Percentiles rank a stretch among this genome's conserved stretches.
Conservation (phyloP, 2,329 filamentous ascomycete genomes). For the Trichoderma lentiforme region DNA sequence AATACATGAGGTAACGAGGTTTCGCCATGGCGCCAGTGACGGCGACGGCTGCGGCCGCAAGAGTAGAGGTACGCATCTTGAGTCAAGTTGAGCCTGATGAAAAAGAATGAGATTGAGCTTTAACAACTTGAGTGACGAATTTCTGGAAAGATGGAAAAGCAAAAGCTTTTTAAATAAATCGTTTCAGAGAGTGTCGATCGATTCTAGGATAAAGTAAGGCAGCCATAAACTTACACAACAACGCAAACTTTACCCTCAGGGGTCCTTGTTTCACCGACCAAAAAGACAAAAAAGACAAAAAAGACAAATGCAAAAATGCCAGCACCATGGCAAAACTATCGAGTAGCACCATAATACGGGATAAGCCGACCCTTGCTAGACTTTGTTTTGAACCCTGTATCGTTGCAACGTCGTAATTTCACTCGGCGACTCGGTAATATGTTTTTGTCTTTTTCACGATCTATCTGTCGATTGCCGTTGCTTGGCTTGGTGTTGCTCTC, state of each 20-base stretch:
- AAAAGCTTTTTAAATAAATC: neutral
- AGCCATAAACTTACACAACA: neutral
- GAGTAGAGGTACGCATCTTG: slow-evolving; percentile 19
- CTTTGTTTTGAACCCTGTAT: neutral
- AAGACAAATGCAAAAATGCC: neutral
- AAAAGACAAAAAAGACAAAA: neutral
- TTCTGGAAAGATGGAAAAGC: neutral
- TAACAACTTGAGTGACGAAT: neutral
- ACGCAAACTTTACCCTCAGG: neutral
- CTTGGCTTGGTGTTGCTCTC: no score
- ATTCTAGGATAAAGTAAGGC: neutral
- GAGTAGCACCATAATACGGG: neutral
- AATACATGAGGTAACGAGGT: slow-evolving; percentile 41
- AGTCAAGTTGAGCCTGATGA: neutral
- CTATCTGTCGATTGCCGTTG: neutral
- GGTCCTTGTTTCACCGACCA: neutral
- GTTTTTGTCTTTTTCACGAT: neutral
- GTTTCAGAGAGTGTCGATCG: neutral
- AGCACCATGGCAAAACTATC: neutral
- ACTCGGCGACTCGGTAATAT: neutral
- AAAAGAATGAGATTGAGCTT: neutral
- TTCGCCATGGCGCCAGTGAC: slow-evolving; percentile 13
- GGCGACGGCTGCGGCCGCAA: slow-evolving; percentile 22
- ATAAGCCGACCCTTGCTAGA: neutral
- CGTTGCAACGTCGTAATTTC: slow-evolving; percentile 10